These are phyloP conservation scores for Cladophialophora yegresii DNA, from an alignment of 2,329 filamentous ascomycete species.

Conservation along the genomic window DNA sequence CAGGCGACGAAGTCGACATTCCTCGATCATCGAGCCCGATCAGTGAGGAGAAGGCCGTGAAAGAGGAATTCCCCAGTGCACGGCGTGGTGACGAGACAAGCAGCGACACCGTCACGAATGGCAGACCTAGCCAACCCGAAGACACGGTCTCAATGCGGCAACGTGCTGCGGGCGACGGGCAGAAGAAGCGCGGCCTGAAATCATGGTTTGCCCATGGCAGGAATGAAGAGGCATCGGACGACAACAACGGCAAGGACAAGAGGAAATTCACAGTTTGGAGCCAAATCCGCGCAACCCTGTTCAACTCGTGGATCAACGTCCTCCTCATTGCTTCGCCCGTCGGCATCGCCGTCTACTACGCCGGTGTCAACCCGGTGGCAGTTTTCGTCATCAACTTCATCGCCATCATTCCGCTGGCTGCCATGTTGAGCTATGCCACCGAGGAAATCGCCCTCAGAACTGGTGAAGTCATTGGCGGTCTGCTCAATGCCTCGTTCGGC, in stretches of 20 bases:
- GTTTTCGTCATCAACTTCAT: constrained; percentile 91
- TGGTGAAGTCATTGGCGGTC: constrained; percentile 82
- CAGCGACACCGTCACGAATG: constrained; percentile 20
- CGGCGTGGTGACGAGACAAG: constrained; percentile 17
- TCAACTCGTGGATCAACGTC: constrained; percentile 85
- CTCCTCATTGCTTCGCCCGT: constrained; percentile 62
- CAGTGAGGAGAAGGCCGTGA: constrained; percentile 10
- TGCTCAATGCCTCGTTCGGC: constrained; percentile 89
- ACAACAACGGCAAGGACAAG: constrained; percentile 35
- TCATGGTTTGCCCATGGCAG: constrained; percentile 17
- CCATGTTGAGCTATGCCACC: constrained; percentile 82
- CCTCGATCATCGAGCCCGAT: constrained; percentile 27
- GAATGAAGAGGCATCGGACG: constrained; percentile 9
- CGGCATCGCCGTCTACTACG: constrained; percentile 62
- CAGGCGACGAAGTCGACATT: constrained; percentile 22
- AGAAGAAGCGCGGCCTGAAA: constrained; percentile 24
- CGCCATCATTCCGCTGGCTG: constrained; percentile 86
- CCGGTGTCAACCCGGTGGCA: constrained; percentile 59
- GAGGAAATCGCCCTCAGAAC: constrained; percentile 80
- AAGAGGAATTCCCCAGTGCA: constrained; percentile 13
- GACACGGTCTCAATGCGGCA: constrained; percentile 22
- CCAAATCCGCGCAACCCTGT: constrained; percentile 72
- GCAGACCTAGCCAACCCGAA: constrained; percentile 11
- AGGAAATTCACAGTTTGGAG: constrained; percentile 58
- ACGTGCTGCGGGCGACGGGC: constrained; percentile 6